Base-by-base conservation (phyloP, 768 basidiomycete genomes). In the Lactifluus echinatus region DNA sequence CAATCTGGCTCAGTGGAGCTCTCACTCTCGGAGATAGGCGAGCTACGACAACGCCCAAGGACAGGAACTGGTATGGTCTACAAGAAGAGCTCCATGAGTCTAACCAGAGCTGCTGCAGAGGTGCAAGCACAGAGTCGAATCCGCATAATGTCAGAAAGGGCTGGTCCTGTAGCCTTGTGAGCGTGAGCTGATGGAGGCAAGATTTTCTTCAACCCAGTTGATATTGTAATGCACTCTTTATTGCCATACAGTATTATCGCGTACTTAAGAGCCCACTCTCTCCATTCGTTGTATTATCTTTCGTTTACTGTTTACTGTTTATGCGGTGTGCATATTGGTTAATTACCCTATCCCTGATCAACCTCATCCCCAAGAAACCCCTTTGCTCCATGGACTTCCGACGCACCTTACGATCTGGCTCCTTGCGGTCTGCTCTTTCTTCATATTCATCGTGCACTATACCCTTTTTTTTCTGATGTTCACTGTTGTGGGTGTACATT, bases 11-110 rank as follows among this genome's bases (percentile, higher is more conserved):
- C 58, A 19, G 26, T 43, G 43, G 51, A 50, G 21, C 15, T 48
- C 5, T 42, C 46, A 10, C 44, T 46, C 2, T 50, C 34, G 15
- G 52, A 50, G 28, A 37, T 36, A 26, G 59, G 60, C n/a, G 53
- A 44, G 53, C 36, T 37, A 33, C 49, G 53, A 28, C 36, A 57
- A 42, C 51, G 54, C n/a, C 63, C 63, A 23, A 48, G 63, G 28
- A 63, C 56, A 19, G 63, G 63, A 24, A 63, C 63, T 10, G 63
- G 63, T 36, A 63, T 63, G 63, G 56, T 51, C 28, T 63, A 63
- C 47, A 57, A 42, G 53, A 62, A 57, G 39, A 63, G 63, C 36
- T 47, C 60, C 12, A 48, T n/a, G n/a, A 47, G 31, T 23, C 23
- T 58, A 14, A 60, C 55, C 14, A 46, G 59, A 26, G 55, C 59